Base-by-base conservation (phyloP, 2,329 filamentous ascomycete genomes). In the Aureobasidium namibiae region DNA sequence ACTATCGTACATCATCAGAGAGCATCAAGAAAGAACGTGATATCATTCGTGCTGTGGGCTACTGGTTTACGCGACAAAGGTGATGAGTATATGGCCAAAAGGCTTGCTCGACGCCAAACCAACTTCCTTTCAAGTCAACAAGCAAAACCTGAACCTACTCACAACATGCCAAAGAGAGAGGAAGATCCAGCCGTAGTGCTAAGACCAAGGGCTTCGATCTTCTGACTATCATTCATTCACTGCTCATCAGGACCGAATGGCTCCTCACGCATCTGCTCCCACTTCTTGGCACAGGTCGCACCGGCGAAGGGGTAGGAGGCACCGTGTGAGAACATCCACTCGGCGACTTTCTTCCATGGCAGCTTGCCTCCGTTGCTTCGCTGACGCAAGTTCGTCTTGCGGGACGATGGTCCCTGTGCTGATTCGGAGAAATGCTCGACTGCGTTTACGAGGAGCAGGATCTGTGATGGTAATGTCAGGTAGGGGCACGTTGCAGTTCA, bases 281-380 rank as follows among this genome's bases (percentile, higher is more conserved):
- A 86, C 71, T 83, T 84, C 71, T 81, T 83, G 69, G 84, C 83
- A 65, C 81, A 84, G 0, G 83, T 85, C 2, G 81, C 77, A 64
- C 82, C 80, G 2, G 82, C 82, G 65, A 85, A 86, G 34, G 75
- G 74, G 66, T 86, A 86, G 2, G 77, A 78, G 8, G 81, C 82
- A 2, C 81, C 80, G 45, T 79, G 67, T 3, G 70, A 65, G 62
- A 67, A 69, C 59, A 86, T 83, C 62, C 77, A 79, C 33, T 81
- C 76, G 1, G 78, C 76, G 23, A 85, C 77, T 59, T 76, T 77
- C 71, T 83, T 83, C 83, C 83, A 86, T 0, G 80, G 78, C 2
- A 84, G 72, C 66, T 79, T 82, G 1, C 18, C 18, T 16, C 56
- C 41, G 34, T 21, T 50, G 29, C 13, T 18, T 23, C 36, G 39